phyloP scores from a whole-genome alignment of 2,329 filamentous ascomycete genomes.

The Pseudocercospora pini-densiflorae region DNA sequence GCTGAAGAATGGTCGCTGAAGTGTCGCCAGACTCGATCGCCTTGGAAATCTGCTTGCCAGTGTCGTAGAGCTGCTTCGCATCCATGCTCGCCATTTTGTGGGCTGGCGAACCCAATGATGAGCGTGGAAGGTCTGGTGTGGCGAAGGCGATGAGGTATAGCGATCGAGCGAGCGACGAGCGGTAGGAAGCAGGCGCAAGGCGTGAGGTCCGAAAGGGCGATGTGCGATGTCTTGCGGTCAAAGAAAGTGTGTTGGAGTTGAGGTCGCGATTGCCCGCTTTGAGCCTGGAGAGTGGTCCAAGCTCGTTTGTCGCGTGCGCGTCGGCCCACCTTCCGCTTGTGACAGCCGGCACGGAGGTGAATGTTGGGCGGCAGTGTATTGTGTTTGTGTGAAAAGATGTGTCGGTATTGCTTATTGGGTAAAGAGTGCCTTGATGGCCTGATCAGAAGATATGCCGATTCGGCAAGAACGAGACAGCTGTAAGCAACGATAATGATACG shows the following conservation, averaged over 20 bases:
- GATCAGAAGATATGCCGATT: background rate
- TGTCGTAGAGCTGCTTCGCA: slow-evolving; percentile 76
- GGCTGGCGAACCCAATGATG: background rate
- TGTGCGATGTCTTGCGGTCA: slow-evolving; percentile 1
- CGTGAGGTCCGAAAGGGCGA: background rate
- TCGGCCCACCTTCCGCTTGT: slow-evolving; percentile 2
- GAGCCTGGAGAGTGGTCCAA: background rate
- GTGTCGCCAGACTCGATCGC: slow-evolving; percentile 77
- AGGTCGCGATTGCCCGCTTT: slow-evolving; percentile 10
- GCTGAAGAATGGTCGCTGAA: slow-evolving; percentile 68
- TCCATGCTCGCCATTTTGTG: slow-evolving; percentile 62
- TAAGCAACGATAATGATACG: background rate
- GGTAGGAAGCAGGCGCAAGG: background rate
- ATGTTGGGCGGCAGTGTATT: background rate
- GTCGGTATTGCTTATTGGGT: slow-evolving; percentile 3
- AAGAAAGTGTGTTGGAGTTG: slow-evolving; percentile 1
- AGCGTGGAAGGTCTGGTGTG: background rate
- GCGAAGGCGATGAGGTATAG: background rate
- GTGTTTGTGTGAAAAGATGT: background rate
- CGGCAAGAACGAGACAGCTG: background rate
- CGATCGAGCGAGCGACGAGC: background rate
- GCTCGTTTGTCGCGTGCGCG: background rate
- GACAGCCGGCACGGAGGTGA: background rate
- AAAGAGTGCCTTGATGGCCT: slow-evolving; percentile 6
- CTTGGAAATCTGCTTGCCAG: slow-evolving; percentile 80